Percentiles rank a stretch among this genome's conserved stretches.
Evolutionary conservation across 2,329 filamentous ascomycete genomes (phyloP).

Genomic region (Coccinonectria pachysandricola): DNA sequence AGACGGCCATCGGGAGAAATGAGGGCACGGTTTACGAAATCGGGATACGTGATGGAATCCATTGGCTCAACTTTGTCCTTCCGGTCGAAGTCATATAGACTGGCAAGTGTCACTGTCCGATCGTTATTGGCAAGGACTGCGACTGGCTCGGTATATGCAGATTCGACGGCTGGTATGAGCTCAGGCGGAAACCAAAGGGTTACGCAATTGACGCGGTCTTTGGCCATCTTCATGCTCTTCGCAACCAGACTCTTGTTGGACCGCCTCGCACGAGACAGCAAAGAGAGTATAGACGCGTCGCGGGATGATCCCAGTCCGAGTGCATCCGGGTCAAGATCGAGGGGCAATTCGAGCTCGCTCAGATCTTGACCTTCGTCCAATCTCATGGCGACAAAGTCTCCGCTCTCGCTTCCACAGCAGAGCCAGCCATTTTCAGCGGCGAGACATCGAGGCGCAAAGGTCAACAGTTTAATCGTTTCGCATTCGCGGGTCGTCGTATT

Average conservation of each 20-base stretch:
- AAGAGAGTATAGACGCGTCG: constrained; percentile 24
- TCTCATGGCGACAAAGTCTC: constrained; percentile 75
- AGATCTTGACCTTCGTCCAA: constrained; percentile 34
- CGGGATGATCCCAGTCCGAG: constrained; percentile 22
- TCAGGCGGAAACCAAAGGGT: constrained; percentile 50
- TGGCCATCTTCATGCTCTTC: constrained; percentile 44
- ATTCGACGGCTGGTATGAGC: constrained; percentile 14
- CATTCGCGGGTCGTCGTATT: constrained; percentile 60
- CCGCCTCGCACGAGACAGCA: constrained; percentile 29
- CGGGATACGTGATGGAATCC: constrained; percentile 62
- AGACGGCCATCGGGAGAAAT: constrained; percentile 80
- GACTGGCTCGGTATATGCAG: constrained; percentile 43
- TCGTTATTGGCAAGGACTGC: constrained; percentile 85
- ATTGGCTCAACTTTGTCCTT: constrained; percentile 44
- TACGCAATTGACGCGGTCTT: constrained; percentile 55
- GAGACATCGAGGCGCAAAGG: constrained; percentile 72
- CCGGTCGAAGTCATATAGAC: constrained; percentile 49
- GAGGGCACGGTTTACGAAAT: constrained; percentile 88
- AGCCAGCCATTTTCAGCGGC: constrained; percentile 82
- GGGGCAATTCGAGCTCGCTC: constrained; percentile 14
- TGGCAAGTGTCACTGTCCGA: constrained; percentile 75
- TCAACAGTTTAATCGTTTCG: constrained; percentile 61
- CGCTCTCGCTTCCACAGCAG: constrained; percentile 79
- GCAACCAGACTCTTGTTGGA: constrained; percentile 36
- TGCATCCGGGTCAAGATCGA: constrained; percentile 25